Percentiles rank a stretch among this genome's conserved stretches.
Evolutionary conservation across 2,329 filamentous ascomycete species (phyloP).

Genomic region (Exophiala sideris): DNA sequence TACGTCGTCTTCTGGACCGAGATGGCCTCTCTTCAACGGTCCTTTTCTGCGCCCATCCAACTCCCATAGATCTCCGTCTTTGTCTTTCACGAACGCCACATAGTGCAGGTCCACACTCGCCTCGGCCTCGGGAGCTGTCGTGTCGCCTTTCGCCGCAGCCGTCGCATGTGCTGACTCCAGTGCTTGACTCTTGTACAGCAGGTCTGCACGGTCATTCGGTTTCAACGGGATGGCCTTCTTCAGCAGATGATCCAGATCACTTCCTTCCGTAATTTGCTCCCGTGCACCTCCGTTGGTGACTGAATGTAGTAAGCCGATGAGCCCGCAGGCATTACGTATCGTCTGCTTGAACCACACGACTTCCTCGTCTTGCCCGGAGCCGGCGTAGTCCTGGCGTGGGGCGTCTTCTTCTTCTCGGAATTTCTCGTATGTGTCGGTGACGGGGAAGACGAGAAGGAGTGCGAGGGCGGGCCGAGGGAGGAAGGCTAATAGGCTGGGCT

Average conservation of each 20-base stretch:
- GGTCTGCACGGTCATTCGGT: conserved; percentile 62
- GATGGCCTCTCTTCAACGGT: conserved; percentile 63
- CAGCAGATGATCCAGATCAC: conserved; percentile 56
- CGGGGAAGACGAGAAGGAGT: conserved; percentile 86
- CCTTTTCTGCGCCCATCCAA: conserved; percentile 73
- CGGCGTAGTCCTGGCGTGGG: conserved; percentile 60
- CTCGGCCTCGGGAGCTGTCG: conserved; percentile 70
- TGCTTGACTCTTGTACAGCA: conserved; percentile 72
- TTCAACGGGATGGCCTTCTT: conserved; percentile 66
- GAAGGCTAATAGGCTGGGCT: conserved; percentile 78
- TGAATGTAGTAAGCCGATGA: conserved; percentile 84
- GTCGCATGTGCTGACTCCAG: conserved; percentile 75
- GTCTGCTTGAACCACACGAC: conserved; percentile 95
- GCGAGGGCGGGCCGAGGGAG: conserved; percentile 85
- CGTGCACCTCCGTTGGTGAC: conserved; percentile 72
- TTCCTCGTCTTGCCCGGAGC: conserved; percentile 65
- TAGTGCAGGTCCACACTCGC: conserved; percentile 91
- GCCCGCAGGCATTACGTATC: conserved; percentile 86
- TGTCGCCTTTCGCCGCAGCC: conserved; percentile 75
- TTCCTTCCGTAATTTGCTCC: conserved; percentile 55
- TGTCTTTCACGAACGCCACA: conserved; percentile 83
- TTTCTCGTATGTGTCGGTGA: conserved; percentile 74
- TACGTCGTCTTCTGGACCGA: conserved; percentile 64
- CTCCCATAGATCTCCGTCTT: conserved; percentile 72
- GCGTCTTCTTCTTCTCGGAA: conserved; percentile 72